Conservation (phyloP, 2,329 filamentous ascomycete genomes). For the Phyllosticta capitalensis region DNA sequence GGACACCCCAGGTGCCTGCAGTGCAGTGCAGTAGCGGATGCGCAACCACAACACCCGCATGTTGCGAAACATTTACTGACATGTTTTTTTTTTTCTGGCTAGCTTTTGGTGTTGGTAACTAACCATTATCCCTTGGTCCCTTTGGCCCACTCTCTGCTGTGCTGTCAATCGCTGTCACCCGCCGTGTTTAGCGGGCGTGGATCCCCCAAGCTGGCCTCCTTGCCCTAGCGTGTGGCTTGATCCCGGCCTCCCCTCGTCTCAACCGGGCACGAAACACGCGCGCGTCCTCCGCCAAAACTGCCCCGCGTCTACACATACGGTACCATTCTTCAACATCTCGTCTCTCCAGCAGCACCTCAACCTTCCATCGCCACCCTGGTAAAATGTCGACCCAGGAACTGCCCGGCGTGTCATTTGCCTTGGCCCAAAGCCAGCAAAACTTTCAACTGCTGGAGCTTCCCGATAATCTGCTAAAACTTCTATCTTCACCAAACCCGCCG, state of each 20-base stretch:
- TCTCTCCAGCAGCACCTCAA: neutral
- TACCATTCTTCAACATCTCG: neutral
- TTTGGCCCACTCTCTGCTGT: neutral
- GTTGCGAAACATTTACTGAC: neutral
- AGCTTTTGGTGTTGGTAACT: neutral
- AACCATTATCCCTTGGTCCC: neutral
- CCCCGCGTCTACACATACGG: neutral
- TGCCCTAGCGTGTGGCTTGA: neutral
- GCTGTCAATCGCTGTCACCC: neutral
- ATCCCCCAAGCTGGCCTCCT: neutral
- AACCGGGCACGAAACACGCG: neutral
- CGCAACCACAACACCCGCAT: neutral
- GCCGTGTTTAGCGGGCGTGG: neutral
- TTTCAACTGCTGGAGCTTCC: constrained; percentile 54
- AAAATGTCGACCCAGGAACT: constrained; percentile 36
- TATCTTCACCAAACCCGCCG: constrained; percentile 39
- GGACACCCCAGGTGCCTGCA: neutral
- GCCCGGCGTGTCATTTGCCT: constrained; percentile 32
- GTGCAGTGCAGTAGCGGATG: neutral
- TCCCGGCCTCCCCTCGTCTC: neutral
- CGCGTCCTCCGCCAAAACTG: neutral
- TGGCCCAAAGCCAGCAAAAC: constrained; percentile 39
- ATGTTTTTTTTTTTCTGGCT: neutral
- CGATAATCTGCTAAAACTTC: constrained; percentile 44
- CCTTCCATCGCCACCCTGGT: neutral